phyloP scores from a whole-genome alignment of 495 filamentous ascomycete genomes.

The Peziza echinospora region DNA sequence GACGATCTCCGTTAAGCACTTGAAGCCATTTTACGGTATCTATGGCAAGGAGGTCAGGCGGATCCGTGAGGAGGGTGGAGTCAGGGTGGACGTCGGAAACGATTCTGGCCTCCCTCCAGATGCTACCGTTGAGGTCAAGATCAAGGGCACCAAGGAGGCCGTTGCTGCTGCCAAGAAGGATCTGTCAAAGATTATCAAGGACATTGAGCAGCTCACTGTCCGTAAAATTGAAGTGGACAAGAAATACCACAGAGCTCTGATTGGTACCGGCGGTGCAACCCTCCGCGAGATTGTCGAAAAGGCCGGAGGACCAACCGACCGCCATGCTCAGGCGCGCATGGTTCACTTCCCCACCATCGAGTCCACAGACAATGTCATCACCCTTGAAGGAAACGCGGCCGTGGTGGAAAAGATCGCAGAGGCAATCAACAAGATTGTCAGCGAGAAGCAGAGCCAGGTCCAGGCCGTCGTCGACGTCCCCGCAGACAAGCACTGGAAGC shows the following conservation, averaged over 20 bases:
- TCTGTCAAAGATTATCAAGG: slow-evolving; percentile 56
- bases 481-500: slow-evolving; percentile 63
- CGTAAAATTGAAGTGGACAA: slow-evolving; percentile 71
- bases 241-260: slow-evolving; percentile 75
- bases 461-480: slow-evolving; percentile 58
- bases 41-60: slow-evolving; percentile 78
- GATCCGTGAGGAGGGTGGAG: slow-evolving; percentile 58
- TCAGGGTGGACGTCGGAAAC: slow-evolving; percentile 74
- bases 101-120: slow-evolving; percentile 34
- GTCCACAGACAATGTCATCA: slow-evolving; percentile 61
- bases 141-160: slow-evolving; percentile 75
- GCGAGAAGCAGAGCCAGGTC: slow-evolving; percentile 56
- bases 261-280: slow-evolving; percentile 71
- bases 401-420: slow-evolving; percentile 78
- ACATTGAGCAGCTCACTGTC: slow-evolving; percentile 69
- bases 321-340: slow-evolving; percentile 54
- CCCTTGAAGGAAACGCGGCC: slow-evolving; percentile 56
- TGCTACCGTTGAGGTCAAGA: slow-evolving; percentile 53
- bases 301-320: slow-evolving; percentile 74
- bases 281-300: slow-evolving; percentile 69
- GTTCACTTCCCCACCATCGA: slow-evolving; percentile 77
- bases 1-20: slow-evolving; percentile 64
- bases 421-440: slow-evolving; percentile 55
- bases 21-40: slow-evolving; percentile 75
- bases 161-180: slow-evolving; percentile 78